phyloP scores from a whole-genome alignment of 495 filamentous ascomycete species.

The Penicillium waksmanii region DNA sequence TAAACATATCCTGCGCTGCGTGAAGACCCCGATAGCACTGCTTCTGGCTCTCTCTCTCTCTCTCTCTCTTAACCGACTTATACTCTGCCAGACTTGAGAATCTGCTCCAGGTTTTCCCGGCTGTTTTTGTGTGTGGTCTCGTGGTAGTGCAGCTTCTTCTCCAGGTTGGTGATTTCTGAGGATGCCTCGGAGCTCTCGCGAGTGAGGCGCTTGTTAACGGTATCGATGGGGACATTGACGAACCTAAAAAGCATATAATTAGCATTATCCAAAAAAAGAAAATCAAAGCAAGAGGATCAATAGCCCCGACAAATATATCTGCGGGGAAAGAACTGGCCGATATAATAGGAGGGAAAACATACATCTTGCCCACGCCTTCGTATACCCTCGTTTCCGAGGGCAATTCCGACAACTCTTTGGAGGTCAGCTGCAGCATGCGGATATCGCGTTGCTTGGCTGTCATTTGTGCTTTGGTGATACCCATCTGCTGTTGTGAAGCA shows the following conservation, averaged over 20 bases:
- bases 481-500: constrained; percentile 88
- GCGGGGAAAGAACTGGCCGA: neutral
- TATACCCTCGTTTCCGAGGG: constrained; percentile 84
- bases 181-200: constrained; percentile 76
- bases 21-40: too few relatives aligned
- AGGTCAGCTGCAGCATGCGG: constrained; percentile 85
- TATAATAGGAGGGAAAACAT: constrained; percentile 30
- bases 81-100: constrained; percentile 61
- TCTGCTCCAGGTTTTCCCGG: constrained; percentile 83
- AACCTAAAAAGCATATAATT: constrained; percentile 63
- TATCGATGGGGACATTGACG: constrained; percentile 70
- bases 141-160: constrained; percentile 90
- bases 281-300: neutral
- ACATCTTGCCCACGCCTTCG: constrained; percentile 98
- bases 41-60: too few relatives aligned
- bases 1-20: too few relatives aligned
- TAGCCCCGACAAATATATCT: constrained; percentile 7
- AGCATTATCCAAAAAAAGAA: neutral
- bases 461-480: constrained; percentile 82
- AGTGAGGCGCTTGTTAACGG: constrained; percentile 75
- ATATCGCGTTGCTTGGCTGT: constrained; percentile 85
- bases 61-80: constrained; percentile 21
- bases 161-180: constrained; percentile 73
- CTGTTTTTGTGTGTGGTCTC: constrained; percentile 96
- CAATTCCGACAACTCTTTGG: constrained; percentile 75